Evolutionary conservation across 2,329 filamentous ascomycete genomes (phyloP).

Genomic region (Aureobasidium leucospermi): DNA sequence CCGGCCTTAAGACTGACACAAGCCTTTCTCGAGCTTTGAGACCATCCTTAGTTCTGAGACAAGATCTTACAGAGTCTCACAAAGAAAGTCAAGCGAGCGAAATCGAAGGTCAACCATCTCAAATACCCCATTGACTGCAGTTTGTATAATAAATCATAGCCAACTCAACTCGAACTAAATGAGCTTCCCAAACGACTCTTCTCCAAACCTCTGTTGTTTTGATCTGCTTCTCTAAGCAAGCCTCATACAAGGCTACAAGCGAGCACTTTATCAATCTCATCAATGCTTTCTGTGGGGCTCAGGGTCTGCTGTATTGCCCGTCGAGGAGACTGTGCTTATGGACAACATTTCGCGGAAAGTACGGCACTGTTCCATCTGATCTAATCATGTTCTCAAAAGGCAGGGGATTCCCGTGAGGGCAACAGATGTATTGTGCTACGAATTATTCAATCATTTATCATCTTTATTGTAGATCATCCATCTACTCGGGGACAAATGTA

Average conservation of each 20-base stretch:
- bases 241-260: neutral
- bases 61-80: too few relatives aligned
- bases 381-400: too few relatives aligned
- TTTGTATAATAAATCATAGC: too few relatives aligned
- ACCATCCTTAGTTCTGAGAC: too few relatives aligned
- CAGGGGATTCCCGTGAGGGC: neutral
- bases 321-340: neutral
- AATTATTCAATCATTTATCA: neutral
- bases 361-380: neutral
- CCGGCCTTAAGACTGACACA: too few relatives aligned
- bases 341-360: neutral
- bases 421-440: neutral
- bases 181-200: neutral
- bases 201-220: neutral
- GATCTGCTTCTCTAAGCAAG: neutral
- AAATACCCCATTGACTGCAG: too few relatives aligned
- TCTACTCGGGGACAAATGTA: constrained; percentile 15
- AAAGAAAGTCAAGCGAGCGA: too few relatives aligned
- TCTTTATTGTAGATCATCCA: neutral
- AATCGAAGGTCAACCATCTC: too few relatives aligned
- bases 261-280: neutral
- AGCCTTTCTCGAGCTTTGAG: too few relatives aligned
- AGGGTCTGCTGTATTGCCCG: neutral
- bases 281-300: neutral
- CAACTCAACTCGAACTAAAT: too few relatives aligned